Conservation (phyloP, 1,139 yeast genomes). For the Hansenula sp. region DNA sequence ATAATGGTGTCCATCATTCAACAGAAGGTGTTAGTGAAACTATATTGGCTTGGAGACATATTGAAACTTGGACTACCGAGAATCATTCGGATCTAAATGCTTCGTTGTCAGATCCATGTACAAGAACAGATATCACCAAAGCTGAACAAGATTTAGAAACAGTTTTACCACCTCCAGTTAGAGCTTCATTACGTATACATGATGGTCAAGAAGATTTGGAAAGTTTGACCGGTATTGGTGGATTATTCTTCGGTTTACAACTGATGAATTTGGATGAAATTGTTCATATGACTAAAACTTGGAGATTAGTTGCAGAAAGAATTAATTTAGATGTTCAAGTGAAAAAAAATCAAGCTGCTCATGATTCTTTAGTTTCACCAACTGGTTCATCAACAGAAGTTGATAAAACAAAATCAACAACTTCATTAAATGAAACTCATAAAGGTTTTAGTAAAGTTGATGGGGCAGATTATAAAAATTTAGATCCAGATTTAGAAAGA, state of each 20-base stretch:
- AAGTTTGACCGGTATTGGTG: constrained; percentile 48
- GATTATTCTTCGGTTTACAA: constrained; percentile 59
- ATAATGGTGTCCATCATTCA: constrained; percentile 15
- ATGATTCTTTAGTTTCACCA: constrained; percentile 19
- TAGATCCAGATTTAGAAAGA: constrained; percentile 23
- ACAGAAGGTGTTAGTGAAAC: constrained; percentile 61
- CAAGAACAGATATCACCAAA: constrained; percentile 54
- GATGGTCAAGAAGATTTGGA: constrained; percentile 63
- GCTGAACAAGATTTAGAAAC: constrained; percentile 62
- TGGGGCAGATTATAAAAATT: constrained; percentile 19
- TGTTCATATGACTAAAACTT: constrained; percentile 56
- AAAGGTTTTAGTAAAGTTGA: constrained; percentile 19
- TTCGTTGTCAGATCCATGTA: constrained; percentile 59
- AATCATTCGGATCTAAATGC: constrained; percentile 53
- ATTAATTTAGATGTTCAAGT: constrained; percentile 26
- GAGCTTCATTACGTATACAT: constrained; percentile 55
- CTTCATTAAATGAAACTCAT: constrained; percentile 16
- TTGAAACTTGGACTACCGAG: constrained; percentile 54
- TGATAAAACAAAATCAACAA: constrained; percentile 9
- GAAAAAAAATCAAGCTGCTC: constrained; percentile 10
- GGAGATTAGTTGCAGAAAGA: constrained; percentile 60
- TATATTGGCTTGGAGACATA: constrained; percentile 65
- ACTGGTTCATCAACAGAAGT: constrained; percentile 18
- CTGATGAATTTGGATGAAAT: constrained; percentile 64
- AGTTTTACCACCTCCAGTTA: constrained; percentile 53